Evolutionary conservation across 495 filamentous ascomycete genomes (phyloP).

Genomic region (Lasiosphaeria hispida): DNA sequence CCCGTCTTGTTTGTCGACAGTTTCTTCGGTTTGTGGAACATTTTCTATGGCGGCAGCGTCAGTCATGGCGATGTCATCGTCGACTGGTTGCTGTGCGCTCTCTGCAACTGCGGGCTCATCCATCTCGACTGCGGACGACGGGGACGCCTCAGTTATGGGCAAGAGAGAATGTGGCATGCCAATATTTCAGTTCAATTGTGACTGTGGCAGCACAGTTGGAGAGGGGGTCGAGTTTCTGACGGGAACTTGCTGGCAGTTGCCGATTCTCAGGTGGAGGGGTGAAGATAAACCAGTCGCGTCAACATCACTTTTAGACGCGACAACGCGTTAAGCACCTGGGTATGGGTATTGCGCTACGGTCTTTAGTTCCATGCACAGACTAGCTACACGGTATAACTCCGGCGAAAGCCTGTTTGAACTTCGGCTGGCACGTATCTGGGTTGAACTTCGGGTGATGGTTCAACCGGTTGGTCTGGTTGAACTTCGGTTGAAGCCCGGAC

Average conservation of each 20-base stretch:
- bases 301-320: not conserved
- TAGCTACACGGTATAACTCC: too few species aligned
- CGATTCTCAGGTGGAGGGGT: not conserved
- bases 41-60: conserved; percentile 8
- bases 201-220: too few species aligned
- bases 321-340: conserved; percentile 1
- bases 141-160: not conserved
- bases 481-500: too few species aligned
- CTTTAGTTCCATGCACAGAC: too few species aligned
- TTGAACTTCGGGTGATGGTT: too few species aligned
- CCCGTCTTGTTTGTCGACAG: too few species aligned
- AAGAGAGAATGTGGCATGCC: not conserved
- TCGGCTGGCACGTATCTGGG: too few species aligned
- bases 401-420: too few species aligned
- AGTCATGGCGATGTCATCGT: conserved; percentile 21
- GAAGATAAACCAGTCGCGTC: not conserved
- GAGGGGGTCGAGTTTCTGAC: too few species aligned
- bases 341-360: not conserved
- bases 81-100: conserved; percentile 1
- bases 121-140: conserved; percentile 9
- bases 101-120: conserved; percentile 6
- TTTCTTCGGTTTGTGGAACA: not conserved
- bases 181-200: not conserved
- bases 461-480: too few species aligned
- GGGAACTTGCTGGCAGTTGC: not conserved